Base-by-base conservation (phyloP, 2,329 filamentous ascomycete genomes). In the Cyclaneusma minus region DNA sequence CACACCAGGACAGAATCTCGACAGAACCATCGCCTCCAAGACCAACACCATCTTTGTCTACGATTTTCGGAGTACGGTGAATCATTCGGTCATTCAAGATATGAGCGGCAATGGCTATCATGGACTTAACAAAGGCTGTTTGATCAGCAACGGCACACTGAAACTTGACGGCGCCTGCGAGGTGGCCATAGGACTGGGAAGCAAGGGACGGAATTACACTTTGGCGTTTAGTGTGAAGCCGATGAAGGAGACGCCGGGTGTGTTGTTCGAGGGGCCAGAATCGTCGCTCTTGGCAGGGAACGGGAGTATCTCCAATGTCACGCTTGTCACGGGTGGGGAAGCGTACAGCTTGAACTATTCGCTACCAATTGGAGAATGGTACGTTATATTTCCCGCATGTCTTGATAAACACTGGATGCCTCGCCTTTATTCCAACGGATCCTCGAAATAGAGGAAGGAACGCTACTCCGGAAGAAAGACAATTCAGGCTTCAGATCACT, bases 151-250 rank as follows among this genome's bases (percentile, higher is more conserved):
- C 7, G 40, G 38, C 0, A 42, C 46, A 4, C 30, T 60, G 3
- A 21, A 34, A 2, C 35, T 62, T 12, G 38, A 41, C 4, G 31
- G 45, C 1, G 32, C 42, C 1, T 68, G 64, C 37, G 43, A 44
- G 3, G 30, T 67, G 2, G 43, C 31, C 2, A 67, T 62, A 1
- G 62, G 62, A 0, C 40, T 65, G 6, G 43, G 44, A 0, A 62
- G 59, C 17, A 72, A 71, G 39, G 67, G 67, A 3, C 52, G 62
- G 30, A 52, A 68, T 37, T 71, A 71, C 41, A 66, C 59, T 0
- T 51, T 72, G 2, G 51, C 56, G 0, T 49, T 70, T 9, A 45
- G 49, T 1, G 36, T 63, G n/a, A 39, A 46, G 2, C 44, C 54
- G 1, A 36, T 35, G 0, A 41, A 44, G 8, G 29, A 36, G 3